Percentiles rank a stretch among this genome's conserved stretches.
Evolutionary conservation across 495 filamentous ascomycete genomes (phyloP).

Genomic region (Trichoderma gamsii): DNA sequence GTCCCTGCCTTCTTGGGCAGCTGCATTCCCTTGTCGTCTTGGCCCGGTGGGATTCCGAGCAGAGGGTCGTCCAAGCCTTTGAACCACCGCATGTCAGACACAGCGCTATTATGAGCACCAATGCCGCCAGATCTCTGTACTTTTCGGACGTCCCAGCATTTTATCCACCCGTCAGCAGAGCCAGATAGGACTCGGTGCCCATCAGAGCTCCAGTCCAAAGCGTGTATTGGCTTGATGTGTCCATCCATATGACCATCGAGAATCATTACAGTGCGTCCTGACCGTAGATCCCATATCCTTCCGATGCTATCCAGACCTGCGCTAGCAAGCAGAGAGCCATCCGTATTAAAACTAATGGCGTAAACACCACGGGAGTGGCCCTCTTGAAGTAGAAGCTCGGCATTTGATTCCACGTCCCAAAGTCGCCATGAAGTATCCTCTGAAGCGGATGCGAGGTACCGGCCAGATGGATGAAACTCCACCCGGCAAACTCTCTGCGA

Average conservation of each 20-base stretch:
- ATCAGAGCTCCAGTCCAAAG: slow-evolving; percentile 85
- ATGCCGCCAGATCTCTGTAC: slow-evolving; percentile 76
- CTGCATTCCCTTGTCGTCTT: slow-evolving; percentile 56
- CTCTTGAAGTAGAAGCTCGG: slow-evolving; percentile 85
- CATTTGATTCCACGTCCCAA: slow-evolving; percentile 84
- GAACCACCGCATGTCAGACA: slow-evolving; percentile 91
- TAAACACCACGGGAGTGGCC: slow-evolving; percentile 92
- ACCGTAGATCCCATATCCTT: slow-evolving; percentile 93
- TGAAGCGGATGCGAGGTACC: slow-evolving; percentile 86
- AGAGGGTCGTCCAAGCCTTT: slow-evolving; percentile 67
- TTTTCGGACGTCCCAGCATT: slow-evolving; percentile 94
- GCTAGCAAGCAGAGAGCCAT: slow-evolving; percentile 84
- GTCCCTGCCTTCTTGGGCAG: slow-evolving; percentile 67
- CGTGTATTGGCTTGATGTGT: slow-evolving; percentile 89
- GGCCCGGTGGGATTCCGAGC: slow-evolving; percentile 49
- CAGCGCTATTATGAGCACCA: slow-evolving; percentile 84
- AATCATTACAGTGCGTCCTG: slow-evolving; percentile 91
- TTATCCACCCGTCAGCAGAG: slow-evolving; percentile 91
- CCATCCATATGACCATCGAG: slow-evolving; percentile 76
- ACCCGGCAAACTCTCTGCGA: slow-evolving; percentile 80
- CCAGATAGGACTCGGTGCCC: slow-evolving; percentile 83
- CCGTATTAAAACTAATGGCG: slow-evolving; percentile 77
- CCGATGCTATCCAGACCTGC: slow-evolving; percentile 91
- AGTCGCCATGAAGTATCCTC: slow-evolving; percentile 96
- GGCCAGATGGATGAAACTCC: slow-evolving; percentile 90